A percentile compares a stretch with the other conserved stretches of the same genome.
Conservation (phyloP, 345 rosid species). For the Citrus unshiu region DNA sequence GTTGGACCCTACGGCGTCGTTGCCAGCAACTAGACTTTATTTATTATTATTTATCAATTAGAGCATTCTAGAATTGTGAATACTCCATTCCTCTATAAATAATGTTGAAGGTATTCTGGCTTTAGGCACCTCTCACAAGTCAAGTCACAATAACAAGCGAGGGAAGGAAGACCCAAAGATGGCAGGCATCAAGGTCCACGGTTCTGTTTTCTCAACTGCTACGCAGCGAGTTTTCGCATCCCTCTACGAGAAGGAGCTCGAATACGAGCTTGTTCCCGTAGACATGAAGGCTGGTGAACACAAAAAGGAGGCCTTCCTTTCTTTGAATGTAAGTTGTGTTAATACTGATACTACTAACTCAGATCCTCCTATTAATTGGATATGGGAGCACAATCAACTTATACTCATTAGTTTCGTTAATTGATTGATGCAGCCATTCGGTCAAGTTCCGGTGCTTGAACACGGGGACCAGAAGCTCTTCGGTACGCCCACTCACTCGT, state of each 20-base stretch:
- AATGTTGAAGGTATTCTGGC: too few relatives aligned
- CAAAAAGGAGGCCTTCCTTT: conserved; percentile 46
- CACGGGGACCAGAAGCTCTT: conserved; percentile 69
- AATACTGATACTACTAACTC: neutral
- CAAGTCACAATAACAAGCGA: too few relatives aligned
- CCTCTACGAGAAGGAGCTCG: conserved; percentile 62
- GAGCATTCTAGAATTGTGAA: neutral
- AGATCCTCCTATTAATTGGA: neutral
- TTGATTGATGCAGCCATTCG: conserved; percentile 62
- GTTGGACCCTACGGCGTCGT: neutral
- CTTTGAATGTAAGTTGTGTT: conserved; percentile 48
- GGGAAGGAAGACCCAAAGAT: neutral
- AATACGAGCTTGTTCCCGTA: conserved; percentile 46
- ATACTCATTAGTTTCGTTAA: neutral
- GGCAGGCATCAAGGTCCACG: conserved; percentile 49
- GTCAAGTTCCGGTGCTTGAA: conserved; percentile 70
- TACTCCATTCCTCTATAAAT: neutral
- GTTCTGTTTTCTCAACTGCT: conserved; percentile 40
- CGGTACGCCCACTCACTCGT: conserved; percentile 1
- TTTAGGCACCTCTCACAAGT: neutral
- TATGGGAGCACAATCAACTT: too few relatives aligned
- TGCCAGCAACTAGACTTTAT: neutral
- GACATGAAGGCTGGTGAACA: conserved; percentile 56
- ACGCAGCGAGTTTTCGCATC: conserved; percentile 42
- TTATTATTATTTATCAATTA: neutral